phyloP scores from a whole-genome alignment of 2,329 filamentous ascomycete species.

The Colletotrichum orbiculare region DNA sequence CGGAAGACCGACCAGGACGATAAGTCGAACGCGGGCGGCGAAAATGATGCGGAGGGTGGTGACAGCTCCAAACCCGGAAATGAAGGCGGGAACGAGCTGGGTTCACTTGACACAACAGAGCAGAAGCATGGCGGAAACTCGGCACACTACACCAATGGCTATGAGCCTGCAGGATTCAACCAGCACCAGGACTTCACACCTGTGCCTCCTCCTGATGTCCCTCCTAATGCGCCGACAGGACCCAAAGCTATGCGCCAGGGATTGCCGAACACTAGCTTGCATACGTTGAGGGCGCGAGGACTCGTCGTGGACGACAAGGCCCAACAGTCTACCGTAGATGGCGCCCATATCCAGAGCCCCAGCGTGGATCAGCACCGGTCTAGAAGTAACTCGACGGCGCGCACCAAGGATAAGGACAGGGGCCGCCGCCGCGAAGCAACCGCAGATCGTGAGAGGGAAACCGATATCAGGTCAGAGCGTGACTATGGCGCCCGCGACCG shows the following conservation, averaged over 20 bases:
- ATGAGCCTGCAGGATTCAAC: conserved; percentile 30
- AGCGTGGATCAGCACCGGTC: conserved; percentile 51
- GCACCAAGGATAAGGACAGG: conserved; percentile 49
- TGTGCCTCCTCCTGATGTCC: conserved; percentile 54
- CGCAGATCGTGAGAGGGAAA: conserved; percentile 46
- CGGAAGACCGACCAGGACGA: conserved; percentile 35
- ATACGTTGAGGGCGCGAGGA: conserved; percentile 69
- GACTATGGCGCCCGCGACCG: conserved; percentile 37
- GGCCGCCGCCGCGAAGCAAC: conserved; percentile 48
- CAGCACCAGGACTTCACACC: conserved; percentile 44
- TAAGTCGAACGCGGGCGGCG: conserved; percentile 23
- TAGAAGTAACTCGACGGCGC: conserved; percentile 60
- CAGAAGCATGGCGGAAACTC: conserved; percentile 42
- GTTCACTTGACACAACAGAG: conserved; percentile 40
- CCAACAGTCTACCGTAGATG: conserved; percentile 40
- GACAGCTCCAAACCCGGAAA: conserved; percentile 28
- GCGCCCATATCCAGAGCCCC: conserved; percentile 45
- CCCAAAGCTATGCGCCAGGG: conserved; percentile 96
- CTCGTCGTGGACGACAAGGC: conserved; percentile 56
- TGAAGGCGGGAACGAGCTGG: conserved; percentile 40
- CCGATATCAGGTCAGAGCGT: conserved; percentile 41
- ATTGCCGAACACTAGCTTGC: conserved; percentile 82
- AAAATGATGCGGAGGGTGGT: conserved; percentile 17
- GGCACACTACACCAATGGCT: conserved; percentile 45
- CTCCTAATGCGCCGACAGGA: conserved; percentile 84